Percentiles rank a stretch among this genome's conserved stretches.
Evolutionary conservation across 805 yeast species (phyloP).

Genomic region (Sugiyamaella valdiviana): DNA sequence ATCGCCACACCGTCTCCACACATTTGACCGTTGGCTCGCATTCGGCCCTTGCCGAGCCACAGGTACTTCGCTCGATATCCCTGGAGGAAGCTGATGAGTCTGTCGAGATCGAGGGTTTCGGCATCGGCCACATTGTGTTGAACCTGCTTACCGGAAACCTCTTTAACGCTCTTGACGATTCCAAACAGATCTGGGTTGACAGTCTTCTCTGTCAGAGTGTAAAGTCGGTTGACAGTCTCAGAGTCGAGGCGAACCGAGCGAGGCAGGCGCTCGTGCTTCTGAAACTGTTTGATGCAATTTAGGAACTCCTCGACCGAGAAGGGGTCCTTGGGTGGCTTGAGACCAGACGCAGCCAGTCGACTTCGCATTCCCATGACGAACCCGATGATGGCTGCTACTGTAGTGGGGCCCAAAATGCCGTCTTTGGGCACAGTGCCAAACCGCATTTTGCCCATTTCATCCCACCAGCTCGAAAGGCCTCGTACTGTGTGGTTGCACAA

Average conservation of each 20-base stretch:
- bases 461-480: conserved; percentile 81
- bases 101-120: conserved; percentile 34
- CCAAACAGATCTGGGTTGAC: conserved; percentile 32
- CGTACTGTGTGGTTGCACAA: conserved; percentile 69
- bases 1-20: conserved; percentile 11
- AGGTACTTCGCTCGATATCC: conserved; percentile 33
- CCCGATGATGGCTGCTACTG: conserved; percentile 77
- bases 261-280: conserved; percentile 56
- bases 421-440: conserved; percentile 36
- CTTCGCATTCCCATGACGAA: conserved; percentile 61
- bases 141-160: conserved; percentile 40
- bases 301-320: conserved; percentile 67
- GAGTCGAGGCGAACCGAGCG: conserved; percentile 51
- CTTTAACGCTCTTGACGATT: conserved; percentile 68
- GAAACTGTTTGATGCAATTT: conserved; percentile 66
- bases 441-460: conserved; percentile 46
- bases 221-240: conserved; percentile 45
- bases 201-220: conserved; percentile 38
- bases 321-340: conserved; percentile 71
- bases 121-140: conserved; percentile 26
- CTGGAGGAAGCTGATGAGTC: conserved; percentile 26
- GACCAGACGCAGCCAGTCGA: conserved; percentile 54
- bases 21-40: conserved; percentile 27
- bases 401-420: conserved; percentile 54
- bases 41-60: conserved; percentile 48